Evolutionary conservation across 2,329 filamentous ascomycete genomes (phyloP).

Genomic region (Phoma sp.): DNA sequence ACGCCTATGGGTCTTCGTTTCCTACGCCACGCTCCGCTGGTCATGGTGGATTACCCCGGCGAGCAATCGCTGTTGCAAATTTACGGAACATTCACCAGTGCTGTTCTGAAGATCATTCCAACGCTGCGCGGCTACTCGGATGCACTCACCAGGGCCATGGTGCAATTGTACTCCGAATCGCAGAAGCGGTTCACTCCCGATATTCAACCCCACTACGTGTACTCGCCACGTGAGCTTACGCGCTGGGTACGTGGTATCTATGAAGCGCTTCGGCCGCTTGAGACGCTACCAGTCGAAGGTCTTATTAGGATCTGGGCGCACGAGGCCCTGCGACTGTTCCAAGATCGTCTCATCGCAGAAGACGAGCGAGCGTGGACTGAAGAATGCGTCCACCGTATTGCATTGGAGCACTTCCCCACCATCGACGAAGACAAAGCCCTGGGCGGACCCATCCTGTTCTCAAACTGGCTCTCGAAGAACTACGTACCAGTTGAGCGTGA

Average conservation of each 20-base stretch:
- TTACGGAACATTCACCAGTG: constrained; percentile 97
- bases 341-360: constrained; percentile 93
- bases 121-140: constrained; percentile 95
- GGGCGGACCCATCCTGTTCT: constrained; percentile 93
- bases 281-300: constrained; percentile 86
- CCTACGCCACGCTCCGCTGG: constrained; percentile 93
- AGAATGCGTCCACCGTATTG: constrained; percentile 84
- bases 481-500: constrained; percentile 97
- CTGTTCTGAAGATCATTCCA: constrained; percentile 95
- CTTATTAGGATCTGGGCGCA: constrained; percentile 98
- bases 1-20: constrained; percentile 93
- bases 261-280: constrained; percentile 91
- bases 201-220: constrained; percentile 98
- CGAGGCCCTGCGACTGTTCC: constrained; percentile 93
- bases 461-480: constrained; percentile 99
- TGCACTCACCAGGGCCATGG: constrained; percentile 95
- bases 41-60: constrained; percentile 99
- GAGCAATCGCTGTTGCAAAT: constrained; percentile 95
- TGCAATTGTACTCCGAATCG: constrained; percentile 92
- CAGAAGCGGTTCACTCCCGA: constrained; percentile 93
- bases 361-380: constrained; percentile 96
- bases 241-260: constrained; percentile 98
- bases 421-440: constrained; percentile 90
- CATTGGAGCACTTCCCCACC: constrained; percentile 91
- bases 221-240: constrained; percentile 97